Evolutionary conservation across 352 stramenopile genomes (phyloP), one percentile per base, ranked within the genome.

Genomic region (Peronospora destructor): DNA sequence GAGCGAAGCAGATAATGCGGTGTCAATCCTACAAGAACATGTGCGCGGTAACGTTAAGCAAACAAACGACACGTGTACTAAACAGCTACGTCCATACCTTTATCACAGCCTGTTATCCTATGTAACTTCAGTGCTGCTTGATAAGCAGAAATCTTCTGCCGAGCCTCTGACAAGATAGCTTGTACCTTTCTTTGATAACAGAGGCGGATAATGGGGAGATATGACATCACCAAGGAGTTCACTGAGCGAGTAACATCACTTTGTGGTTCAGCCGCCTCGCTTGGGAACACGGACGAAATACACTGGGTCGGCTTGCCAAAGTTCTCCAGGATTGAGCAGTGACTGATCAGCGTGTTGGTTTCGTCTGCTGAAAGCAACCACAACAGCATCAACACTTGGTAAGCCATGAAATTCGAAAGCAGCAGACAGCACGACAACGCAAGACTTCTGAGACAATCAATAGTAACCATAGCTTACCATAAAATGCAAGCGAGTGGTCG

Each of bases 261-360:
- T 44, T 70, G 64, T 2, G 49, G 32, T 32, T 56, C 51, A 13
- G 35, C 39, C 41, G 40, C 28, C 34, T 65, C 42, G 21, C 29
- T 52, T 5, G 53, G 45, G 23, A 65, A 73, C 28, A 67, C 55
- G 11, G 60, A 73, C 19, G 64, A 59, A 45, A 67, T 43, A 29
- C 52, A 64, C 30, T 64, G 65, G 4, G 41, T 61, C 2, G 61
- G 37, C 45, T 73, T 73, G 28, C 61, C 65, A 36, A 73, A 73
- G n/a, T 19, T 63, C 55, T 55, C 35, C 41, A 73, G 25, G 33
- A 70, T 66, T 2, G 44, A 30, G 19, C 65, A 73, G 11, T 71
- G 48, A 12, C 12, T 39, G n/a, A 39, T 48, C 13, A 73, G 33
- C 28, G 47, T 50, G 21, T 56, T 33, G 16, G 65, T 64, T 46